These are phyloP conservation scores for Gossypium mustelinum DNA, from an alignment of 345 rosid genomes.

Conservation along the genomic window DNA sequence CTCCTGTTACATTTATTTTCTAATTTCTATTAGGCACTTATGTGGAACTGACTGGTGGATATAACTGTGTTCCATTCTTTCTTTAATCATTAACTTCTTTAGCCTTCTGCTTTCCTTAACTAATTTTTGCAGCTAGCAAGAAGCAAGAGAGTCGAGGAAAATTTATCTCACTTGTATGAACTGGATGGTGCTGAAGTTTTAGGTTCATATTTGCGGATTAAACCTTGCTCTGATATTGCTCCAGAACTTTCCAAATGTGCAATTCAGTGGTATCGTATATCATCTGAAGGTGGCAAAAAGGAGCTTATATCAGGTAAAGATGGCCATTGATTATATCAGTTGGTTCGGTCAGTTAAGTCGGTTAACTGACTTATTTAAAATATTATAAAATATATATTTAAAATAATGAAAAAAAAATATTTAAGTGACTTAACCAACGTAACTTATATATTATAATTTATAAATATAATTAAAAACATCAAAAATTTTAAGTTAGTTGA, in stretches of 20 bases:
- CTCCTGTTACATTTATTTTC: not conserved
- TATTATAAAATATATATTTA: too few relatives aligned
- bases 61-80: not conserved
- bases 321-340: not conserved
- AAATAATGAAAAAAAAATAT: too few relatives aligned
- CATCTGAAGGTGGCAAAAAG: slow-evolving; percentile 67
- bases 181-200: slow-evolving; percentile 81
- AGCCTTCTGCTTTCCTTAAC: slow-evolving; percentile 13
- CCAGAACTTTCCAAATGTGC: slow-evolving; percentile 67
- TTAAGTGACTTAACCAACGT: too few relatives aligned
- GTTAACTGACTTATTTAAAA: too few relatives aligned
- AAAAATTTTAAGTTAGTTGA: too few relatives aligned
- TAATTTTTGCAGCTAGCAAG: slow-evolving; percentile 49
- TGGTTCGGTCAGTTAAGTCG: too few relatives aligned
- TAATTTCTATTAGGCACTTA: not conserved
- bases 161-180: slow-evolving; percentile 48
- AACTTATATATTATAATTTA: too few relatives aligned
- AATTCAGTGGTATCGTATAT: slow-evolving; percentile 81
- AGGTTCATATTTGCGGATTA: slow-evolving; percentile 71
- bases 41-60: not conserved
- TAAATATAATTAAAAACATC: too few relatives aligned
- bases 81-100: slow-evolving; percentile 3
- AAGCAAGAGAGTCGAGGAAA: slow-evolving; percentile 57
- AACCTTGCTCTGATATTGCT: slow-evolving; percentile 58
- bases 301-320: slow-evolving; percentile 80